Base-by-base conservation (phyloP, 352 stramenopile species). In the Pseudoperonospora humuli region DNA sequence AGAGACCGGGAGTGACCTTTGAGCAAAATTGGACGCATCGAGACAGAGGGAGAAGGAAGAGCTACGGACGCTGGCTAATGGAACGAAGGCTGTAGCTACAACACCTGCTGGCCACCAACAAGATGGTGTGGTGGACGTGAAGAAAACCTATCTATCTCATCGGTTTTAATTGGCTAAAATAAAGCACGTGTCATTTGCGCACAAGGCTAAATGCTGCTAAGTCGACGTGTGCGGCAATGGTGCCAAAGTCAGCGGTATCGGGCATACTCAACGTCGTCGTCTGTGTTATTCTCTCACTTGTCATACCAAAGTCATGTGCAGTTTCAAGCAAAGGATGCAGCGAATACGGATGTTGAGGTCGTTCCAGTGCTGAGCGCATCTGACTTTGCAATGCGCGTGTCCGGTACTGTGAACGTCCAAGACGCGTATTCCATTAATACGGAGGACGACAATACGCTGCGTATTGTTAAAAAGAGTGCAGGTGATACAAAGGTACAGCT, bases 1-100 rank as follows among this genome's bases (percentile, higher is more conserved):
- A 99, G 96, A 45, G 96, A 96, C 62, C 96, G 91, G 57, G 97
- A 96, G 81, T 99, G 96, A 63, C 96, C 96, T 75, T 99, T 98
- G 39, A 99, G 80, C 50, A 99, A 64, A 64, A 98, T 98, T 41
- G 96, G 96, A 69, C 93, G 92, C 92, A 95, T 95, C 44, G 31
- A 21, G 23, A 29, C 2, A 19, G 33, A 32, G 37, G 25, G 32
- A 23, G 42, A 39, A 17, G 21, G 19, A 34, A 28, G 11, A 26
- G 11, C 20, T 13, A 40, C 18, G n/a, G 14, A 7, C 9, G 7
- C 21, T 44, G 15, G 19, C 32, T 39, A 50, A 23, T 20, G 26
- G 14, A n/a, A 33, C n/a, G 26, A 10, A n/a, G n/a, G n/a, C n/a
- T n/a, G n/a, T n/a, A n/a, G n/a, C n/a, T 29, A 14, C 26, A 29